These are phyloP conservation scores for Tylopilus plumbeoviolaceoides DNA, from an alignment of 768 basidiomycete genomes.

Conservation along the genomic window DNA sequence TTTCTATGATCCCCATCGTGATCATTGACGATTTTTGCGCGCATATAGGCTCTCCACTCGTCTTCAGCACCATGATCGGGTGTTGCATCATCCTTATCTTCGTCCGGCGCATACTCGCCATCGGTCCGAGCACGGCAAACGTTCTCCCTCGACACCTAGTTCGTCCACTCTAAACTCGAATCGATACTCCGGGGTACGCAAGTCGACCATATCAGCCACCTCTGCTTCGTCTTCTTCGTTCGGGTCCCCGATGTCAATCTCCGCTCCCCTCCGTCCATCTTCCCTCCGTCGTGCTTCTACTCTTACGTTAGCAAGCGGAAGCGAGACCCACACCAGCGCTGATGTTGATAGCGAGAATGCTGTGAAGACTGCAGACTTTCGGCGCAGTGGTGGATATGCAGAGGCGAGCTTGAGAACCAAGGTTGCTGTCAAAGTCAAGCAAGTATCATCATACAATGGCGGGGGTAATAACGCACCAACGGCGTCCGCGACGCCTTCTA, in stretches of 20 bases:
- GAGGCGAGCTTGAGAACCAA: conserved; percentile 17
- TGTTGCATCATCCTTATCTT: conserved; percentile 60
- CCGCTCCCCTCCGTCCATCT: conserved; percentile 38
- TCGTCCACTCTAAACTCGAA: conserved; percentile 57
- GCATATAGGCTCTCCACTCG: conserved; percentile 57
- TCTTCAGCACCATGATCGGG: conserved; percentile 60
- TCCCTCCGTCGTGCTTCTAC: conserved; percentile 39
- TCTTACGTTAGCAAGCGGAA: conserved; percentile 25
- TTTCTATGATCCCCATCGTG: conserved; percentile 2
- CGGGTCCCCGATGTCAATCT: conserved; percentile 35
- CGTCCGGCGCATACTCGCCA: conserved; percentile 31
- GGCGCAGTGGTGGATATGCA: conserved; percentile 12
- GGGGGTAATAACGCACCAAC: neutral
- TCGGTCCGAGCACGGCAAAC: conserved; percentile 20
- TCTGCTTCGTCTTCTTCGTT: conserved; percentile 31
- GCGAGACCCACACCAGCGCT: conserved; percentile 9
- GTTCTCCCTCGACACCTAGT: conserved; percentile 54
- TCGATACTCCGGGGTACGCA: conserved; percentile 28
- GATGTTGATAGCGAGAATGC: conserved; percentile 11
- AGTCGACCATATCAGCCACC: conserved; percentile 27
- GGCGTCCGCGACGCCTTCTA: conserved; percentile 8
- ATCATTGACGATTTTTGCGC: conserved; percentile 8
- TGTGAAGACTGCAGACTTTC: conserved; percentile 6
- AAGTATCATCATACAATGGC: conserved; percentile 55
- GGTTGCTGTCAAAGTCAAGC: conserved; percentile 30